Base-by-base conservation (phyloP, 225 moss, liverwort and hornwort species). In the Takakia lepidozioides region DNA sequence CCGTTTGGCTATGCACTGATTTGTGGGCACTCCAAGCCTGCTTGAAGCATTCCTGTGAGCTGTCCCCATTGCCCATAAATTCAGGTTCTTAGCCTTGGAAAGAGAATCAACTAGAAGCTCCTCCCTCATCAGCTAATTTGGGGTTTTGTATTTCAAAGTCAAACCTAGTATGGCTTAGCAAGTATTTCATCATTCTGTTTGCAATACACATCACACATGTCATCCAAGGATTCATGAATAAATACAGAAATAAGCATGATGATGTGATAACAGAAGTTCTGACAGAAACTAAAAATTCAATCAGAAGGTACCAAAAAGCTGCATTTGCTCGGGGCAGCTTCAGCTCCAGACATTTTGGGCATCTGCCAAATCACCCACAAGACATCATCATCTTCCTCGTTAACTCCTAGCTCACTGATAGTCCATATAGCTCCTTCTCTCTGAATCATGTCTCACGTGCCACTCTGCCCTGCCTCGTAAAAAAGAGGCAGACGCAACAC, bases 21-120 rank as follows among this genome's bases (percentile, higher is more conserved):
- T 98, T 98, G 27, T 98, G 95, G 28, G 69, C 60, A 58, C 69
- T 74, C 95, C 95, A 98, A 27, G 74, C 77, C 54, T 66, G 82
- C 65, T 84, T 91, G 43, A 98, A 98, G 68, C 95, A 98, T 62
- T 87, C 95, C 74, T 91, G 95, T 48, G 95, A 90, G 75, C 93
- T 93, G 84, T 54, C 57, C 38, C 57, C 45, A 62, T n/a, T n/a
- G n/a, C n/a, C n/a, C n/a, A n/a, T n/a, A n/a, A n/a, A n/a, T n/a
- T n/a, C n/a, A n/a, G n/a, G n/a, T n/a, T n/a, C n/a, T n/a, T 65
- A 34, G 24, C 49, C 54, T 69, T 44, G 36, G 48, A 47, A 81
- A 8, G 41, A 30, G 35, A 36, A 32, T 43, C 50, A 18, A 17
- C 44, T 10, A 56, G 43, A 46, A 18, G 0, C 29, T n/a, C 7